Base-by-base conservation (phyloP, 768 basidiomycete genomes). In the Lepiota subincarnata region DNA sequence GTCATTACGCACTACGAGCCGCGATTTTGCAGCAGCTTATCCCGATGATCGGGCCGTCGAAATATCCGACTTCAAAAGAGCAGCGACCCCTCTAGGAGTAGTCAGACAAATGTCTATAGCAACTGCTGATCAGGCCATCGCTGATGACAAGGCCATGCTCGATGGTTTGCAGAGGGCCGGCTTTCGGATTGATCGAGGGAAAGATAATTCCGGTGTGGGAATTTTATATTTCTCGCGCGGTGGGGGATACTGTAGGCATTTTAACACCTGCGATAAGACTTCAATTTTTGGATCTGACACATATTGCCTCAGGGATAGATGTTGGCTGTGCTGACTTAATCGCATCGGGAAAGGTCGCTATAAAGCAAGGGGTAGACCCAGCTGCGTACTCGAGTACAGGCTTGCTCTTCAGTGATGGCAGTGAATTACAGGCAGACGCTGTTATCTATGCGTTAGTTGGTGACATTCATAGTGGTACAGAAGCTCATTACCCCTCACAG, bases 361-460 rank as follows among this genome's bases (percentile, higher is more conserved):
- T 72, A 83, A 83, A 64, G 64, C 86, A 54, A 84, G 84, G 68
- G 3, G 26, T 7, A 80, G 74, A 62, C 80, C 80, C 38, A 65
- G 68, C 37, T 63, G 65, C 31, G 74, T 84, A 52, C 62, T 69
- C 46, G 62, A 61, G 16, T 78, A 80, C 59, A 74, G 75, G 75
- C 6, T 45, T 81, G 12, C 57, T 63, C 37, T 81, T 80, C 53
- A 72, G 73, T 28, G 68, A 80, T 50, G 76, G 77, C 8, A 69
- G 62, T 28, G 66, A 70, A 51, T 59, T 78, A 6, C 40, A 68
- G 14, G 76, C 76, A 16, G 80, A 82, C 16, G 55, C 50, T 36
- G 48, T 55, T 19, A 43, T 55, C 6, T 55, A 50, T 38, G 49
- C 48, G 48, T 50, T 48, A 11, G 55, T 47, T 39, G 48, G 37